Percentiles rank a stretch among this genome's conserved stretches.
These are phyloP conservation scores for Geotrichum histeridarum DNA, from an alignment of 1,139 yeast genomes.

Conservation along the genomic window DNA sequence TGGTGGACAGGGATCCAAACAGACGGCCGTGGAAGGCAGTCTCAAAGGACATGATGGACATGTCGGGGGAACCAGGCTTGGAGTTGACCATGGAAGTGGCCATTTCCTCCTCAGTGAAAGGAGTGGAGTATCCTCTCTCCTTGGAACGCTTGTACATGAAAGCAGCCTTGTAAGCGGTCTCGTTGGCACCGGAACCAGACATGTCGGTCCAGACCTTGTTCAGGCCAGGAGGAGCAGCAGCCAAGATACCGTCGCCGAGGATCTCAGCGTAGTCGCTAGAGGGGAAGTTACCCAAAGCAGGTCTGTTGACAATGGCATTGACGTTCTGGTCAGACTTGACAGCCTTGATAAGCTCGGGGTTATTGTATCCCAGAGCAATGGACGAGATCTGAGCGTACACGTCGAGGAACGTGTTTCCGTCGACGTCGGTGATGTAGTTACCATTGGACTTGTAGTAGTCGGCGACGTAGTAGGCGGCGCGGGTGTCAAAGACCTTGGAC, in stretches of 20 bases:
- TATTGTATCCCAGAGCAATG: slow-evolving; percentile 73
- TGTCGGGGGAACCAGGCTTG: slow-evolving; percentile 70
- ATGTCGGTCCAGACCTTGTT: slow-evolving; percentile 66
- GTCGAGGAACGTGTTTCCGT: slow-evolving; percentile 63
- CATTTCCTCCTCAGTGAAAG: slow-evolving; percentile 58
- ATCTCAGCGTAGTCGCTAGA: slow-evolving; percentile 56
- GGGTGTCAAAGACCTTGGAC: slow-evolving; percentile 54
- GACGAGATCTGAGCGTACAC: slow-evolving; percentile 77
- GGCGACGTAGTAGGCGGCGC: slow-evolving; percentile 62
- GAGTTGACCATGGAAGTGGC: slow-evolving; percentile 58
- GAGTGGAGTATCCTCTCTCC: slow-evolving; percentile 47
- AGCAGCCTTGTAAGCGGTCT: slow-evolving; percentile 79
- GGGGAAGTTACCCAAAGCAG: slow-evolving; percentile 75
- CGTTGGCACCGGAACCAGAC: slow-evolving; percentile 81
- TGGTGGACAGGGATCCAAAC: slow-evolving; percentile 72
- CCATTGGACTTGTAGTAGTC: slow-evolving; percentile 67
- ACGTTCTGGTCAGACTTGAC: slow-evolving; percentile 63
- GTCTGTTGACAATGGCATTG: slow-evolving; percentile 66
- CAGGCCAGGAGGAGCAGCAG: slow-evolving; percentile 69
- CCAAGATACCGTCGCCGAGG: slow-evolving; percentile 50
- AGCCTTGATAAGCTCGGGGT: slow-evolving; percentile 58
- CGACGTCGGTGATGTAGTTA: slow-evolving; percentile 66
- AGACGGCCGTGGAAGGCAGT: slow-evolving; percentile 79
- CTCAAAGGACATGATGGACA: slow-evolving; percentile 67
- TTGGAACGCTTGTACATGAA: slow-evolving; percentile 67